Base-by-base conservation (phyloP, 2,329 filamentous ascomycete species). In the Diplodia seriata region DNA sequence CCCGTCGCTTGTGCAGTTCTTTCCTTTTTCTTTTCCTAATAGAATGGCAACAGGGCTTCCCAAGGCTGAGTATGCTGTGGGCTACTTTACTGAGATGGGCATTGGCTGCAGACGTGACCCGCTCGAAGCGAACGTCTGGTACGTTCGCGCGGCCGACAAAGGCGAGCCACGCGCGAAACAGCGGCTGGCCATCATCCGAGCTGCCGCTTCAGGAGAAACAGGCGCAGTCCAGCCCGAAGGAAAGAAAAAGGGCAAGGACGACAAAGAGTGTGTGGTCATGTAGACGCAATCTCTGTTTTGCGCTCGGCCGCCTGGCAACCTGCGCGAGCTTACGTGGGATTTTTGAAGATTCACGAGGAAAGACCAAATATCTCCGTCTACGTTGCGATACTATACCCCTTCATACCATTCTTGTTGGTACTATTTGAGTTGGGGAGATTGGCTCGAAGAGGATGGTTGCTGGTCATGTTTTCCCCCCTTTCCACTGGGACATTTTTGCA, bases 81-180 rank as follows among this genome's bases (percentile, higher is more conserved):
- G 93, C 54, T 98, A 97, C 80, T 99, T 99, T 78, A 97, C 94
- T 5, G 95, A 99, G 79, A 97, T 96, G 92, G 95, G 95, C 70
- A 97, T 99, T 73, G 95, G 95, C 61, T 97, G 93, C 78, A 91
- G 93, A 47, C 89, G 93, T 59, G 95, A 99, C 77, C 89, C 94
- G n/a, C 86, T 99, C 53, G 94, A 97, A 79, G 94, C 95, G 72
- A 99, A 99, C 75, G 92, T 97, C 38, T 98, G 94, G 94, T 99
- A 99, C 77, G 94, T 99, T 72, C 92, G 92, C 79, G 95, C 95
- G 5, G 94, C 95, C 18, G 94, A 97, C 72, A 88, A 92, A 61
- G 95, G 94, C 56, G 94, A 98, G 74, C 92, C 95, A 74, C 88
- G 93, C 68, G 95, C 95, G 62, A 94, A 91, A 78, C 91, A 95